phyloP scores from a whole-genome alignment of 2,329 filamentous ascomycete species.

The Chrysosporium keratinophilum region DNA sequence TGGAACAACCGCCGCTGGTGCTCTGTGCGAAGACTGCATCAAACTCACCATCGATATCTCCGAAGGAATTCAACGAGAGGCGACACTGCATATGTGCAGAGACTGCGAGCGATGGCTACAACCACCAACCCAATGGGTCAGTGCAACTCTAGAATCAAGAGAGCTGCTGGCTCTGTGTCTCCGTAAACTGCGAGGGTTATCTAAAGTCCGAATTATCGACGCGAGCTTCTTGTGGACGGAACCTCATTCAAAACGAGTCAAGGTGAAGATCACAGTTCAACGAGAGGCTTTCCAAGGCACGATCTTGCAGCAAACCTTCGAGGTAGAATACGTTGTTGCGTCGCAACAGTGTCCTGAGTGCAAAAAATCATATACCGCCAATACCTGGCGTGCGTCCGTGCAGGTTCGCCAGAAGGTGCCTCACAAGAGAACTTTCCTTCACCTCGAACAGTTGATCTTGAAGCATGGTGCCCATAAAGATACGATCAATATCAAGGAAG shows the following conservation, averaged over 20 bases:
- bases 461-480: conserved; percentile 88
- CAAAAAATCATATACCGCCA: conserved; percentile 89
- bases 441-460: conserved; percentile 86
- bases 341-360: conserved; percentile 93
- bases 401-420: conserved; percentile 95
- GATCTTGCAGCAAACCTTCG: conserved; percentile 83
- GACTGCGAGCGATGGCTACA: conserved; percentile 92
- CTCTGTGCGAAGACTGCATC: conserved; percentile 91
- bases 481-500: conserved; percentile 96
- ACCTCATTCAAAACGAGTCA: conserved; percentile 83
- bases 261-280: conserved; percentile 92
- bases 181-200: conserved; percentile 72
- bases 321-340: conserved; percentile 83
- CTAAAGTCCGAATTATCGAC: conserved; percentile 88
- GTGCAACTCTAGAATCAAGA: conserved; percentile 74
- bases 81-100: conserved; percentile 77
- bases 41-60: conserved; percentile 92
- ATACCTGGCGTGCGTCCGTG: conserved; percentile 86
- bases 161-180: conserved; percentile 88
- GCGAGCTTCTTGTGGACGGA: conserved; percentile 98
- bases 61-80: conserved; percentile 80
- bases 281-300: conserved; percentile 55
- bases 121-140: conserved; percentile 76
- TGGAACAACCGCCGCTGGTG: conserved; percentile 73
- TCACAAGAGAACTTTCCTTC: conserved; percentile 79